A percentile compares a stretch with the other conserved stretches of the same genome.
Evolutionary conservation across 306 rosid genomes (phyloP).

Genomic region (Leucaena leucocephala): DNA sequence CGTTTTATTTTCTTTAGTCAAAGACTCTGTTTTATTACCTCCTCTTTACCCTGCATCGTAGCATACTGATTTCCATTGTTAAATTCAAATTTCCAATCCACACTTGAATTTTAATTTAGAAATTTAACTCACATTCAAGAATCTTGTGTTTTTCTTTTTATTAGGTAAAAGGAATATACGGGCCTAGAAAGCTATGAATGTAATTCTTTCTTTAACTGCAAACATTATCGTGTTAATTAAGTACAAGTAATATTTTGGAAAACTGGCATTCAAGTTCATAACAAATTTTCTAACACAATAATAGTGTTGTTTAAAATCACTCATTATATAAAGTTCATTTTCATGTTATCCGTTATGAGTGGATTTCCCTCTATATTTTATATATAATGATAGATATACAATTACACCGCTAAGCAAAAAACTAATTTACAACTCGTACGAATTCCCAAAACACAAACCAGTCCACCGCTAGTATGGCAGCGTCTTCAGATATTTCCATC

Average conservation of each 20-base stretch:
- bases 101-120: too few relatives aligned
- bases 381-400: neutral
- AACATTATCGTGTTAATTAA: neutral
- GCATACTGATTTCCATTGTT: too few relatives aligned
- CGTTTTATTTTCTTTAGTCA: too few relatives aligned
- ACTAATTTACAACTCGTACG: slow-evolving; percentile 1
- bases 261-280: neutral
- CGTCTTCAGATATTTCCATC: slow-evolving; percentile 5
- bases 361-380: neutral
- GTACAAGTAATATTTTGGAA: neutral
- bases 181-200: neutral
- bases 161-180: neutral
- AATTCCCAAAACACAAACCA: slow-evolving; percentile 4
- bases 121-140: neutral
- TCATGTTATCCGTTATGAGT: neutral
- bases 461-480: neutral
- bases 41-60: too few relatives aligned
- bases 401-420: neutral
- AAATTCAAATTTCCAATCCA: too few relatives aligned
- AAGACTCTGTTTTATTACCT: too few relatives aligned
- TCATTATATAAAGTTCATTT: neutral
- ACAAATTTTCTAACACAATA: neutral
- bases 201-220: neutral
- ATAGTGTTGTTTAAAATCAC: neutral
- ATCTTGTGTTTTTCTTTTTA: neutral